These are phyloP conservation scores for Populus tomentosa DNA, from an alignment of 441 rosid species.

Conservation along the genomic window DNA sequence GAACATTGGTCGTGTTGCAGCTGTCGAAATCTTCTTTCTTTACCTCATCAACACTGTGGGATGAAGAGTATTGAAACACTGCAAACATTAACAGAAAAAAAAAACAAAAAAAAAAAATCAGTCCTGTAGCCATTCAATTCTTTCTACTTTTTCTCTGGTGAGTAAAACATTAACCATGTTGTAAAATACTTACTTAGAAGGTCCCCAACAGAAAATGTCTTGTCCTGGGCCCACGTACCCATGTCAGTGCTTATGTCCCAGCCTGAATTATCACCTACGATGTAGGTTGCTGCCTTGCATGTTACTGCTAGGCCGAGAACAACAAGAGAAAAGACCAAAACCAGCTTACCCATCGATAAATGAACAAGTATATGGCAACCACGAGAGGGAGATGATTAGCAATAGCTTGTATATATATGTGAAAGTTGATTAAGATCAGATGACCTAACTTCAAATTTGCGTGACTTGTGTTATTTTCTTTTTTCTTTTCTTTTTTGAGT, in stretches of 20 bases:
- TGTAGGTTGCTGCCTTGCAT: slow-evolving; percentile 48
- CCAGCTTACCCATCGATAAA: slow-evolving; percentile 31
- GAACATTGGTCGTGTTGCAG: slow-evolving; percentile 52
- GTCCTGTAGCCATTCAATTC: background rate
- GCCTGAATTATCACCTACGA: slow-evolving; percentile 76
- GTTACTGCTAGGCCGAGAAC: slow-evolving; percentile 23
- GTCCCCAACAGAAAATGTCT: slow-evolving; percentile 70
- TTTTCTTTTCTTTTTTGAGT: background rate
- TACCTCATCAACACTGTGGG: slow-evolving; percentile 56
- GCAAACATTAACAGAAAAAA: background rate
- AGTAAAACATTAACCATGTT: background rate
- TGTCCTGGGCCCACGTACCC: slow-evolving; percentile 57
- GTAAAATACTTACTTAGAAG: slow-evolving; percentile 42
- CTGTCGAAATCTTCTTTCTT: slow-evolving; percentile 37
- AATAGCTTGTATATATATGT: slow-evolving; percentile 4
- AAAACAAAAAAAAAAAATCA: too few relatives aligned
- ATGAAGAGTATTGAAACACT: slow-evolving; percentile 71
- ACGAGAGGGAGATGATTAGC: slow-evolving; percentile 1
- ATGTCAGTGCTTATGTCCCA: slow-evolving; percentile 91
- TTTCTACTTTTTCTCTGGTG: background rate
- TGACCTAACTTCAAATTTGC: slow-evolving; percentile 52
- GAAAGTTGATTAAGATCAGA: slow-evolving; percentile 41
- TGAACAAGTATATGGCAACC: background rate
- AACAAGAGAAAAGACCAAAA: slow-evolving; percentile 23
- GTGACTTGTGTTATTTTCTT: slow-evolving; percentile 15